These are phyloP conservation scores for Pseudogymnoascus sp. DNA, from an alignment of 2,329 filamentous ascomycete genomes.

Conservation along the genomic window DNA sequence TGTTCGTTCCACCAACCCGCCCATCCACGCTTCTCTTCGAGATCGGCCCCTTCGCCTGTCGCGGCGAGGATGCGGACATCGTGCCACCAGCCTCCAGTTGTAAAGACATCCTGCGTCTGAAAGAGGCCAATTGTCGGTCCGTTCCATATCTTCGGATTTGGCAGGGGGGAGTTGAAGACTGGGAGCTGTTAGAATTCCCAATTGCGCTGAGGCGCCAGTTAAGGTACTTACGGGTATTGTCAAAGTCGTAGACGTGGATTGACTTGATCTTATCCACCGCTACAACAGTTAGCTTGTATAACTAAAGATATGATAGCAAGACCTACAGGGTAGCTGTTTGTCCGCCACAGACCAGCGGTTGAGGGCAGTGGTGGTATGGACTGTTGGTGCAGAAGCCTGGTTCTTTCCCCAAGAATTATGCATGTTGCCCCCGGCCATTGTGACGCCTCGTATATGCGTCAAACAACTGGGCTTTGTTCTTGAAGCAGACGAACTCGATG, in stretches of 20 bases:
- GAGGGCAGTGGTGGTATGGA: constrained; percentile 62
- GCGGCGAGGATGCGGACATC: constrained; percentile 77
- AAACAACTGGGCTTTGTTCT: neutral
- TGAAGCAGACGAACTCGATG: neutral
- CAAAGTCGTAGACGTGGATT: constrained; percentile 95
- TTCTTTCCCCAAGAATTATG: constrained; percentile 13
- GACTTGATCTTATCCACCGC: constrained; percentile 63
- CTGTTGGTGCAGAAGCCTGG: constrained; percentile 12
- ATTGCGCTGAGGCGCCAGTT: constrained; percentile 6
- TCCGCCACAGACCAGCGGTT: constrained; percentile 77
- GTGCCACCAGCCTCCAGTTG: constrained; percentile 95
- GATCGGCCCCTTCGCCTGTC: constrained; percentile 73
- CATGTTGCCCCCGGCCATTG: neutral
- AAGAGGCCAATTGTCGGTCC: constrained; percentile 69
- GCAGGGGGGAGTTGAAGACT: constrained; percentile 89
- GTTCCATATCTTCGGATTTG: constrained; percentile 84
- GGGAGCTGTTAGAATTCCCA: constrained; percentile 15
- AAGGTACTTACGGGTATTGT: constrained; percentile 70
- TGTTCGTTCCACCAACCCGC: constrained; percentile 95
- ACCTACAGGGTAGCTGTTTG: constrained; percentile 61
- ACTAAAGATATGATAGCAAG: neutral
- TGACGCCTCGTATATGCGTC: neutral
- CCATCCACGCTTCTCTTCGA: constrained; percentile 80
- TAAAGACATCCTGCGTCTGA: constrained; percentile 66
- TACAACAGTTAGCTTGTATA: constrained; percentile 25